Conservation (phyloP, 768 basidiomycete genomes). For the Mycena kentingensis region DNA sequence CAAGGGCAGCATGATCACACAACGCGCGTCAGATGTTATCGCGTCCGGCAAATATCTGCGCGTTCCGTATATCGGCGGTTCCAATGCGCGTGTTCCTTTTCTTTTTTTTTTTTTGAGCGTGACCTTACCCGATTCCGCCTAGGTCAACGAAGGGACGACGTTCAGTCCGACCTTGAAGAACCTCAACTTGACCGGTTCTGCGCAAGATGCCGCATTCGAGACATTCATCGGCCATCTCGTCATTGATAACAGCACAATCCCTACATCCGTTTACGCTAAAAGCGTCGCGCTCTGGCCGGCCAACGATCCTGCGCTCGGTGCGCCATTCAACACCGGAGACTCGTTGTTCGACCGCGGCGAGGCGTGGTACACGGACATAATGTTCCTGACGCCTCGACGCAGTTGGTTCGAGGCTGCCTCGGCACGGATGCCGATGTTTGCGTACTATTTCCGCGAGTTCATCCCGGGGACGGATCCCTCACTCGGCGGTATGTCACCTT, state of each 20-base stretch:
- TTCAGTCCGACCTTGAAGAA: conserved; percentile 43
- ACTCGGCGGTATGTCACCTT: conserved; percentile 49
- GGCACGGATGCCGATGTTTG: conserved; percentile 49
- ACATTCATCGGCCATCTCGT: conserved; percentile 49
- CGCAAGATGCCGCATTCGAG: conserved; percentile 47
- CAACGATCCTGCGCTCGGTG: conserved; percentile 48
- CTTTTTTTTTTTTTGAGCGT: not conserved
- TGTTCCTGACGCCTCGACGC: conserved; percentile 55
- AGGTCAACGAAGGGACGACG: conserved; percentile 57
- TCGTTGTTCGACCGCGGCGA: conserved; percentile 57
- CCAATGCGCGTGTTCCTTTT: conserved; percentile 42
- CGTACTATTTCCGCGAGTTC: conserved; percentile 59
- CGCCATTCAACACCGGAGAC: conserved; percentile 60
- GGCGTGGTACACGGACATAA: conserved; percentile 60
- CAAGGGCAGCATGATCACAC: conserved; percentile 49
- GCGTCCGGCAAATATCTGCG: conserved; percentile 51
- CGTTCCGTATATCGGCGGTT: conserved; percentile 56
- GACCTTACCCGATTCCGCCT: not conserved
- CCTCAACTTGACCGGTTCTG: conserved; percentile 39
- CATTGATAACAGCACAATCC: conserved; percentile 54
- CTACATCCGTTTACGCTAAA: conserved; percentile 39
- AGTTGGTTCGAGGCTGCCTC: conserved; percentile 54
- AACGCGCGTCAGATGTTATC: conserved; percentile 47
- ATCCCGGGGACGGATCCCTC: conserved; percentile 53
- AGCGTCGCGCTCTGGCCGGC: conserved; percentile 48